Evolutionary conservation across 2,329 filamentous ascomycete genomes (phyloP), one percentile per base, ranked within the genome.

Genomic region (Aaosphaeria pasadenensis): DNA sequence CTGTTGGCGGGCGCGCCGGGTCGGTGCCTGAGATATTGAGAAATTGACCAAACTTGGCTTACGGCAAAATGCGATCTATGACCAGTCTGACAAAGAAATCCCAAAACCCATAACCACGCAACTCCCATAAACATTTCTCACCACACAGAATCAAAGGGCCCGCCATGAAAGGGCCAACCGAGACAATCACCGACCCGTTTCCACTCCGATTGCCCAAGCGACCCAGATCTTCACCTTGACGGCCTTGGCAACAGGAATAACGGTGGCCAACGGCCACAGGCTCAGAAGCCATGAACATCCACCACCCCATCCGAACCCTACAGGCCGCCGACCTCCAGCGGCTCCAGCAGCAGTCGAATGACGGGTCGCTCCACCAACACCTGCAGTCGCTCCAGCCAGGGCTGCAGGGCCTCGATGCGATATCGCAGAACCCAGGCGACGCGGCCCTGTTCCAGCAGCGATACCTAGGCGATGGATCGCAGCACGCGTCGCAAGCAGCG

Each of bases 351-450:
- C 55, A 56, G 30, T 9, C 9, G n/a, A 53, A 56, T 3, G 60
- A 62, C 36, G 60, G 56, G 3, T 51, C 60, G 30, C 47, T 64
- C 9, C 61, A 60, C 42, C 52, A 58, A 40, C 57, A 57, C 41
- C 51, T 58, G 28, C 56, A 59, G 39, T 64, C 51, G 58, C 61
- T 58, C 54, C 74, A 56, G 59, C 72, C 57, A 11, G 58, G 45
- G 45, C 65, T 77, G 29, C 68, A 72, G 51, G 59, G 57, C 44
- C 69, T 78, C 48, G 71, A 75, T 48, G 59, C 69, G 42, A 62
- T 66, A 48, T 65, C 72, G 47, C 50, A 67, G 2, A 46, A 47
- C 30, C 51, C 55, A 24, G 58, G 47, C 54, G 53, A 58, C 31
- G 46, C 36, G 30, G 53, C 45, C 39, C 52, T 59, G 51, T 62